Evolutionary conservation across 148 eudicot species (phyloP).

Genomic region (Vaccinium macrocarpon): DNA sequence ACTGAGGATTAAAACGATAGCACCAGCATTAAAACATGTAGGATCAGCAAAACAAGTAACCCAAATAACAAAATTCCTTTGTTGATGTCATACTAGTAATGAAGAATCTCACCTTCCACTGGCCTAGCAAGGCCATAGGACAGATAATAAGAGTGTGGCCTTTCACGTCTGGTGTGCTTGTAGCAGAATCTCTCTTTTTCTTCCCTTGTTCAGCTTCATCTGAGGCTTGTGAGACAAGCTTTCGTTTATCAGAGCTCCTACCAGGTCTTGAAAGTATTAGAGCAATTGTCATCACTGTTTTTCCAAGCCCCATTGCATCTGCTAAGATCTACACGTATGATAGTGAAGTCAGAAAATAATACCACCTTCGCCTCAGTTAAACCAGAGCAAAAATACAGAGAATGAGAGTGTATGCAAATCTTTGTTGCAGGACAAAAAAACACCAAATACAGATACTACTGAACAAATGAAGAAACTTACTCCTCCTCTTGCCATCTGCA

Average conservation of each 20-base stretch:
- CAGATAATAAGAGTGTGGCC: constrained; percentile 64
- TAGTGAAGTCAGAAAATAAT: not conserved
- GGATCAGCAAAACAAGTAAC: not conserved
- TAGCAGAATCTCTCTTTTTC: constrained; percentile 18
- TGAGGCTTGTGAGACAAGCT: not conserved
- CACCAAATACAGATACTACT: not conserved
- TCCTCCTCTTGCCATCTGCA: constrained; percentile 62
- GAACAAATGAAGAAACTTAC: constrained; percentile 29
- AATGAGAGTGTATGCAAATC: not conserved
- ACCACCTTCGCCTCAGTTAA: not conserved
- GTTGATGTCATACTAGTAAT: not conserved
- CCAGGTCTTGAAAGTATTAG: constrained; percentile 52
- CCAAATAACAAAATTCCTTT: not conserved
- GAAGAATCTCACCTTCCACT: constrained; percentile 61
- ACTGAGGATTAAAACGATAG: not conserved
- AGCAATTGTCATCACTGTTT: constrained; percentile 72
- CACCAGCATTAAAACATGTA: not conserved
- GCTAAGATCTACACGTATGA: constrained; percentile 49
- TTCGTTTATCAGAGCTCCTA: constrained; percentile 26
- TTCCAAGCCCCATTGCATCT: constrained; percentile 83
- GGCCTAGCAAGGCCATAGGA: constrained; percentile 71
- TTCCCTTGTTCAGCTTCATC: constrained; percentile 20
- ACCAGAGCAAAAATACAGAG: not conserved
- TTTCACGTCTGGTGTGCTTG: constrained; percentile 19
- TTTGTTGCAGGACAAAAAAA: not conserved